Conservation (phyloP, 768 basidiomycete species). For the Russula sp. region DNA sequence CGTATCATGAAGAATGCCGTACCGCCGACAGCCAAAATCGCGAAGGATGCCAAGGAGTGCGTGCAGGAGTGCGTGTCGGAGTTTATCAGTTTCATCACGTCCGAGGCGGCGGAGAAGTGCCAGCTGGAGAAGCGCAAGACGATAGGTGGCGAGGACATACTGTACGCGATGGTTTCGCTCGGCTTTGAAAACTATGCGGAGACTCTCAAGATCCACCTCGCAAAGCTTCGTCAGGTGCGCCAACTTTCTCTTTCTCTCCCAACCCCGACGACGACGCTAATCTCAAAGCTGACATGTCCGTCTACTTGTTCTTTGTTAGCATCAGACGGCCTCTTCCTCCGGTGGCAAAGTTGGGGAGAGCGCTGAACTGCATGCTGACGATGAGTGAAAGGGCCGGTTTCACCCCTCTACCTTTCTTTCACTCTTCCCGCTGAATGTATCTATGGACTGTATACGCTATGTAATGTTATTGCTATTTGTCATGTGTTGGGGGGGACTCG, state of each 20-base stretch:
- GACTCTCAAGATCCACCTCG: constrained; percentile 85
- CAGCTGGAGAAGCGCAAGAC: constrained; percentile 95
- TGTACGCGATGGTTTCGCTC: constrained; percentile 87
- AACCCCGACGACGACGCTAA: background rate
- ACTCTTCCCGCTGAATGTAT: constrained; percentile 1
- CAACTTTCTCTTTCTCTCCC: background rate
- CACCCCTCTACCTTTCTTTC: background rate
- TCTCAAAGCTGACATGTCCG: background rate
- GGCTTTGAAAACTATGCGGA: constrained; percentile 95
- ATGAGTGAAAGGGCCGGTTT: constrained; percentile 8
- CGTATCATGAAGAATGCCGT: constrained; percentile 94
- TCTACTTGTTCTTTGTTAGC: constrained; percentile 6
- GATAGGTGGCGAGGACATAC: constrained; percentile 94
- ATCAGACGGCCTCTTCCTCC: constrained; percentile 18
- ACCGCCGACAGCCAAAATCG: constrained; percentile 88
- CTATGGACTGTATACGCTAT: constrained; percentile 16
- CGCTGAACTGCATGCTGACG: constrained; percentile 12
- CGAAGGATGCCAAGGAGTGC: constrained; percentile 97
- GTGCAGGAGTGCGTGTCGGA: constrained; percentile 98
- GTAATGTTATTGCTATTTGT: constrained; percentile 20
- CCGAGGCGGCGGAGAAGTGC: constrained; percentile 93
- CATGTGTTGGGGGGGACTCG: background rate
- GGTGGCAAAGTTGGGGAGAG: constrained; percentile 18
- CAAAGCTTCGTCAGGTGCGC: constrained; percentile 76
- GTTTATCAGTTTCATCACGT: constrained; percentile 97